Evolutionary conservation across 73 alveolate species (phyloP).

Genomic region (Uronychia binucleata): DNA sequence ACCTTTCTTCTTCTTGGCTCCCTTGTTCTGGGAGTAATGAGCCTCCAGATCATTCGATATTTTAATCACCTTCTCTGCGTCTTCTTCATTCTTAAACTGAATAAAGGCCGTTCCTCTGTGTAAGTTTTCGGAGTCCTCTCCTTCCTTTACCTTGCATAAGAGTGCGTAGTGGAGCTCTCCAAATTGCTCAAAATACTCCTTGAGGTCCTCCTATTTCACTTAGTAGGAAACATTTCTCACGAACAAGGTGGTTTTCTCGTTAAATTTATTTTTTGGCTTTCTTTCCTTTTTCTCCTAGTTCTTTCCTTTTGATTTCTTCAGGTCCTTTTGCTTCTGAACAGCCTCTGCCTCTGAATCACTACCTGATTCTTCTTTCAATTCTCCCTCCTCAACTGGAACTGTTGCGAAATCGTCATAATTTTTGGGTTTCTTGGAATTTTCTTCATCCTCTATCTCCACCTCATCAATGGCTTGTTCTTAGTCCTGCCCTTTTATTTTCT

Average conservation of each 20-base stretch:
- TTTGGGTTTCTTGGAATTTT: constrained; percentile 42
- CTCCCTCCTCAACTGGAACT: background rate
- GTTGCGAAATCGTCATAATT: constrained; percentile 16
- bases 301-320: constrained; percentile 8
- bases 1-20: constrained; percentile 12
- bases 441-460: constrained; percentile 33
- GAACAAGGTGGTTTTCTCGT: background rate
- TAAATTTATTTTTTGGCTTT: constrained; percentile 3
- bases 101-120: constrained; percentile 59
- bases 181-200: constrained; percentile 72
- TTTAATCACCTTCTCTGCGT: constrained; percentile 29
- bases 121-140: constrained; percentile 4
- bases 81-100: constrained; percentile 28
- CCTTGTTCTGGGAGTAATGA: constrained; percentile 2
- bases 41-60: constrained; percentile 12
- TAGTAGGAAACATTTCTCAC: constrained; percentile 69
- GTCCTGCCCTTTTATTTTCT: constrained; percentile 35
- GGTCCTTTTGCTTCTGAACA: constrained; percentile 8
- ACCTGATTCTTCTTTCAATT: constrained; percentile 21
- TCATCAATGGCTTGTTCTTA: constrained; percentile 41
- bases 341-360: constrained; percentile 28
- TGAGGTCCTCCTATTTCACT: constrained; percentile 74
- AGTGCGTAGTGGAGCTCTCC: constrained; percentile 68
- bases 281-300: constrained; percentile 15
- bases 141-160: constrained; percentile 32